phyloP scores from a whole-genome alignment of 441 rosid species.

The Adansonia rubrostipa region DNA sequence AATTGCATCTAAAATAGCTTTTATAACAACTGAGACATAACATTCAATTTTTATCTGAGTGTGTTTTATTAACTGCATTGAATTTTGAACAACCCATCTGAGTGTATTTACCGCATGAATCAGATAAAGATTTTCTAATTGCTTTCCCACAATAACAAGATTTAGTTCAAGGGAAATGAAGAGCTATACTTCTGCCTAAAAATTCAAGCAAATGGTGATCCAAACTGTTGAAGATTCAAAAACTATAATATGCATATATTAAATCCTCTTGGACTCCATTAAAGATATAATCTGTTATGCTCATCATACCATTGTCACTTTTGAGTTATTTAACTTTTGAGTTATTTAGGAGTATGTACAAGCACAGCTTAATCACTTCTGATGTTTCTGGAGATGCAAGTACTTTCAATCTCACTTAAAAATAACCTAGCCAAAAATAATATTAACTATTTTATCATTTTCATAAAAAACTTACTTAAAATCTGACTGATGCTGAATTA shows the following conservation, averaged over 20 bases:
- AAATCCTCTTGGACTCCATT: neutral
- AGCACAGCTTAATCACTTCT: neutral
- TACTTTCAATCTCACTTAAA: neutral
- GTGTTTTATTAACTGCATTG: neutral
- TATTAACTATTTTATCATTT: neutral
- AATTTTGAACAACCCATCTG: neutral
- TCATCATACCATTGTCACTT: neutral
- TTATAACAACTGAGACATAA: constrained; percentile 2
- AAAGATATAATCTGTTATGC: neutral
- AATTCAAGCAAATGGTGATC: neutral
- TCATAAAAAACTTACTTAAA: neutral
- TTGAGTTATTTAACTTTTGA: neutral
- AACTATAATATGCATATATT: neutral
- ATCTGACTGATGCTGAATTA: neutral
- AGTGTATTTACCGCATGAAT: neutral
- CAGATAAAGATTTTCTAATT: neutral
- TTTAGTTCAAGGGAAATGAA: neutral
- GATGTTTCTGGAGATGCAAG: neutral
- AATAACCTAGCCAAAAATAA: neutral
- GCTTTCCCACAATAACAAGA: constrained; percentile 13
- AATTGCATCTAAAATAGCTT: constrained; percentile 3
- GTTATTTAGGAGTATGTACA: neutral
- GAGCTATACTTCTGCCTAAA: neutral
- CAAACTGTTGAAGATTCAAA: neutral
- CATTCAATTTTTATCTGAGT: neutral